phyloP scores from a whole-genome alignment of 768 basidiomycete genomes.

The Rhizopogon roseolus region DNA sequence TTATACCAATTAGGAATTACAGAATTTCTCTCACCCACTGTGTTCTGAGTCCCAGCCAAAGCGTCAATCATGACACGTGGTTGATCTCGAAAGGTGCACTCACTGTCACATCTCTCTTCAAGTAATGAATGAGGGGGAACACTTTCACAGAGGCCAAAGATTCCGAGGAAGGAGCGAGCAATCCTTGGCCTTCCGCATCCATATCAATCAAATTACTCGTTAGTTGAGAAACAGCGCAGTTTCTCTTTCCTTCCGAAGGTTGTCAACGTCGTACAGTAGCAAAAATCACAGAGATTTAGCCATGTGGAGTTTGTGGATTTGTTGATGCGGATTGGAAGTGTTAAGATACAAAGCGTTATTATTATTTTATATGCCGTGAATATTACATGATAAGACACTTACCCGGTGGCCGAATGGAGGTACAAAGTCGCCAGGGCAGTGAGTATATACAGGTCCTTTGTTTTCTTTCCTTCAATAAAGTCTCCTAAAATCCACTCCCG shows the following conservation, averaged over 20 bases:
- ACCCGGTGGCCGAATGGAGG: slow-evolving; percentile 1
- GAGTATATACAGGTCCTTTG: slow-evolving; percentile 29
- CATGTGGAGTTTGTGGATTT: no score
- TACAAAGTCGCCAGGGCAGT: slow-evolving; percentile 16
- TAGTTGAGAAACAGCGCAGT: background rate
- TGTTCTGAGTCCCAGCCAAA: slow-evolving; percentile 14
- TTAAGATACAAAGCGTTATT: background rate
- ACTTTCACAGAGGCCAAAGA: slow-evolving; percentile 62
- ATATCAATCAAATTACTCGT: slow-evolving; percentile 13
- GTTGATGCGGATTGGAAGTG: no score
- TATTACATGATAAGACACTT: background rate
- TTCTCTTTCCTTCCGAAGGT: background rate
- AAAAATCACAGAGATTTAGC: no score
- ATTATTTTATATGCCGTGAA: background rate
- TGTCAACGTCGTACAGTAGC: no score
- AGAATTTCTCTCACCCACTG: slow-evolving; percentile 19
- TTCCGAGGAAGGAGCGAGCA: slow-evolving; percentile 54
- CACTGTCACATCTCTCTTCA: slow-evolving; percentile 69
- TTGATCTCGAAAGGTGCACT: slow-evolving; percentile 25
- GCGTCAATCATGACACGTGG: slow-evolving; percentile 16
- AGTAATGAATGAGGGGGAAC: slow-evolving; percentile 72
- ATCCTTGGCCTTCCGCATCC: slow-evolving; percentile 29
- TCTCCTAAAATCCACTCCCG: slow-evolving; percentile 13
- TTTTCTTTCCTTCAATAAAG: slow-evolving; percentile 24
- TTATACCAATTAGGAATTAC: background rate